Percentiles rank a stretch among this genome's conserved stretches.
Conservation (phyloP, 768 basidiomycete genomes). For the Kondoa subrosea region DNA sequence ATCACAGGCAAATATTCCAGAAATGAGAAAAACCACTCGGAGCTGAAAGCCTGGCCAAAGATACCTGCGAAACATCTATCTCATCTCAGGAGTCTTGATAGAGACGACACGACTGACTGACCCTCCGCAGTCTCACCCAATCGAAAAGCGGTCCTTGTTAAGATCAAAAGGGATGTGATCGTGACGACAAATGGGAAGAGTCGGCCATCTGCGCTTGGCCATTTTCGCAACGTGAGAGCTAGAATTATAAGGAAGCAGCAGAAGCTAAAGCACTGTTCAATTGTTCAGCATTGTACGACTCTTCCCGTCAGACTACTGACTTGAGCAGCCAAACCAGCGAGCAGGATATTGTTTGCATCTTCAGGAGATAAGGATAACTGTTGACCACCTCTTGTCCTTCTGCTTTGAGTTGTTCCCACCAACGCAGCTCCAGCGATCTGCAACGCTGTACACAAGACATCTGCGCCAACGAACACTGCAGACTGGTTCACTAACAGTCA, state of each 20-base stretch:
- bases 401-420: neutral
- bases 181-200: neutral
- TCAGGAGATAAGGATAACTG: neutral
- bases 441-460: neutral
- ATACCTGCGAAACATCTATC: neutral
- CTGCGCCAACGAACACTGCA: neutral
- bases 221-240: neutral
- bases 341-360: neutral
- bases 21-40: neutral
- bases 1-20: neutral
- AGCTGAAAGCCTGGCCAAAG: neutral
- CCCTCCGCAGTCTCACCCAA: neutral
- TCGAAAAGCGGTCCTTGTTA: neutral
- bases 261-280: neutral
- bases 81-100: neutral
- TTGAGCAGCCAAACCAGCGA: neutral
- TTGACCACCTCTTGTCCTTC: neutral
- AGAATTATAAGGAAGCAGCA: neutral
- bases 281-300: neutral
- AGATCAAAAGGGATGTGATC: neutral
- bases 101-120: neutral
- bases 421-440: neutral
- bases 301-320: neutral
- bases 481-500: too few species aligned
- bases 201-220: neutral